Evolutionary conservation across 805 yeast genomes (phyloP), one percentile per base, ranked within the genome.

Genomic region (Candida sanyiensis): DNA sequence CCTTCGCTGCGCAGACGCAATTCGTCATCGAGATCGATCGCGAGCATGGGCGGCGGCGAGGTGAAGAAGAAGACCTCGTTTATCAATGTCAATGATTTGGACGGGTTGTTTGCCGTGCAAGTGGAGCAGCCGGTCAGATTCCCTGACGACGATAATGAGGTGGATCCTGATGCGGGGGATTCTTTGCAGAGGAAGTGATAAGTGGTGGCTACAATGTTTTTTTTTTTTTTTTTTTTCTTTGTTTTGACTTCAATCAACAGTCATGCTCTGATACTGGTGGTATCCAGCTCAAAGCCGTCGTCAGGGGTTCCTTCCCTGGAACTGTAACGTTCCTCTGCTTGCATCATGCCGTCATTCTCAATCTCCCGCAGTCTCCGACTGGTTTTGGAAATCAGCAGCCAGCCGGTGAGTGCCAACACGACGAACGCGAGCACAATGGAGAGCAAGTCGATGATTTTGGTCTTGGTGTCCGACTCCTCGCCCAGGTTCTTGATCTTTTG

Each of bases 401-500:
- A 80, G 1, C 93, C 79, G 0, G 90, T 80, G 7, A 65, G 43
- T 1, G 72, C 61, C 6, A 86, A 70, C 0, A 83, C 75, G 0
- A 58, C 31, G 3, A 64, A 65, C 0, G 96, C 77, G 4, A 82
- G 45, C 0, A 75, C 4, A 1, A 88, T 73, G 35, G 88, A 74
- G 2, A 77, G 19, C 2, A 82, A 38, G 55, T 87, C 90, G 7
- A 83, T 63, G n/a, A 80, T 30, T 51, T 73, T 73, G 3, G 80
- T 64, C 1, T 67, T 52, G 4, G 66, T 44, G 27, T 78, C 73
- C 26, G 72, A 71, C 3, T 71, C 61, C 38, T 75, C 75, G 3
- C 93, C 90, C 37, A 89, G 63, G 31, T 74, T 73, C 42, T 78
- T 83, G 25, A 89, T 55, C 41, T 85, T 78, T 37, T 77, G 70